Evolutionary conservation across 208 protist genomes (phyloP), one percentile per base, ranked within the genome.

Genomic region (Crithidia acanthocephali): DNA sequence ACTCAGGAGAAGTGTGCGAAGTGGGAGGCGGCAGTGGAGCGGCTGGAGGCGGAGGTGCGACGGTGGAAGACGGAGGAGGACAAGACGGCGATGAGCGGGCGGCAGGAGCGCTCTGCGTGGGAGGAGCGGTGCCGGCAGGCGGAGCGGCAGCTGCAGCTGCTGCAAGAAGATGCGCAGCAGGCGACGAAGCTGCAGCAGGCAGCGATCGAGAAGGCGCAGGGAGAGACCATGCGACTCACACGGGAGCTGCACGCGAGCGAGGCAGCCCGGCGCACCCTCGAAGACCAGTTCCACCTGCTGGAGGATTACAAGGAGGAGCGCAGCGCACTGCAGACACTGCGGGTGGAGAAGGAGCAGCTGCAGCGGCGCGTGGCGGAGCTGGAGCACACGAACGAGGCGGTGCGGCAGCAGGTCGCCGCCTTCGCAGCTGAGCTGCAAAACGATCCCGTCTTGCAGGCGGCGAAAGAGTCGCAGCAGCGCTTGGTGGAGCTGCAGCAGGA

Each of bases 391-490:
- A 97, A 97, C 71, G 87, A 79, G 23, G 82, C 84, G 70, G 87
- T 97, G 55, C 84, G 87, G 0, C 72, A 86, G 47, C 92, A 97
- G 71, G 85, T 97, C 10, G 74, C 86, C 28, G 84, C 80, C 72
- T 97, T 97, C 75, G 89, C 92, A n/a, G 68, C 86, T 33, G 92
- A 97, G 71, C 76, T 97, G 59, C 87, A 95, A 60, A 95, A 92
- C 66, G 92, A 97, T 62, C 92, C 92, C 9, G 74, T 86, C 2
- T 45, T 97, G 32, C 85, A 84, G 42, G 71, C 74, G 6, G 92
- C 92, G n/a, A 88, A 83, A 57, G 90, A 92, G 79, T 88, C 80
- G 47, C 86, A 91, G 70, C 81, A 79, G 35, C 76, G 81, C 18
- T 72, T 88, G 50, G 68, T 81, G 40, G 75, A 72, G 75, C 64